Percentiles rank a stretch among this genome's conserved stretches.
These are phyloP conservation scores for Pichia ethanolica DNA, from an alignment of 805 yeast genomes.

Conservation along the genomic window DNA sequence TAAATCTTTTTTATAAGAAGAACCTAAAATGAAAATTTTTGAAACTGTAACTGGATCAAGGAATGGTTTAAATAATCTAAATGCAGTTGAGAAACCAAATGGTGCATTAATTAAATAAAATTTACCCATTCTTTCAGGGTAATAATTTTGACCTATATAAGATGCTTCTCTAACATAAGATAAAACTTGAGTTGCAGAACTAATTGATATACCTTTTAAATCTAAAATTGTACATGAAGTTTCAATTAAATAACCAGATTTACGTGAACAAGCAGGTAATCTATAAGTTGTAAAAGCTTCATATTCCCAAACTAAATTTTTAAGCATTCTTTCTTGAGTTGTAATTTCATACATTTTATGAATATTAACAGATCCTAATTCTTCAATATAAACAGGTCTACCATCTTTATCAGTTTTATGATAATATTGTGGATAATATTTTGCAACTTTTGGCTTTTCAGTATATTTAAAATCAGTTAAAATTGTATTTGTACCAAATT, in stretches of 20 bases:
- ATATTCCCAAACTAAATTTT: slow-evolving; percentile 95
- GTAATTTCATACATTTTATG: slow-evolving; percentile 90
- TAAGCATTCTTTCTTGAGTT: slow-evolving; percentile 90
- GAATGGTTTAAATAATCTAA: slow-evolving; percentile 84
- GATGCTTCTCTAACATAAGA: slow-evolving; percentile 91
- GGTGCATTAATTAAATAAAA: slow-evolving; percentile 95
- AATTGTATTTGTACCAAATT: slow-evolving; percentile 80
- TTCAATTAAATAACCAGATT: slow-evolving; percentile 70
- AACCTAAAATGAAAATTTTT: slow-evolving; percentile 82
- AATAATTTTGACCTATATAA: slow-evolving; percentile 89
- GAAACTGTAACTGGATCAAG: slow-evolving; percentile 96
- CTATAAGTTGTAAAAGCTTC: slow-evolving; percentile 81
- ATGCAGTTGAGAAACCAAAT: slow-evolving; percentile 93
- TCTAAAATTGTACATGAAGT: slow-evolving; percentile 96
- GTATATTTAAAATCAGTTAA: slow-evolving; percentile 81
- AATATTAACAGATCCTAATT: slow-evolving; percentile 84
- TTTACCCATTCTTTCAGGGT: slow-evolving; percentile 99
- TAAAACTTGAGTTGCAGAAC: slow-evolving; percentile 77
- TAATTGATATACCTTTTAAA: slow-evolving; percentile 84
- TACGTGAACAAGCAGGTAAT: slow-evolving; percentile 91
- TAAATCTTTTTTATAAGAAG: slow-evolving; percentile 71
- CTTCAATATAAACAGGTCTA: slow-evolving; percentile 92
- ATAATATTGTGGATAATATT: slow-evolving; percentile 91
- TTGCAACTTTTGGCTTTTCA: slow-evolving; percentile 88
- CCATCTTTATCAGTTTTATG: slow-evolving; percentile 97